Percentiles rank a stretch among this genome's conserved stretches.
These are phyloP conservation scores for Aspergillus neoniger DNA, from an alignment of 2,329 filamentous ascomycete species.

Conservation along the genomic window DNA sequence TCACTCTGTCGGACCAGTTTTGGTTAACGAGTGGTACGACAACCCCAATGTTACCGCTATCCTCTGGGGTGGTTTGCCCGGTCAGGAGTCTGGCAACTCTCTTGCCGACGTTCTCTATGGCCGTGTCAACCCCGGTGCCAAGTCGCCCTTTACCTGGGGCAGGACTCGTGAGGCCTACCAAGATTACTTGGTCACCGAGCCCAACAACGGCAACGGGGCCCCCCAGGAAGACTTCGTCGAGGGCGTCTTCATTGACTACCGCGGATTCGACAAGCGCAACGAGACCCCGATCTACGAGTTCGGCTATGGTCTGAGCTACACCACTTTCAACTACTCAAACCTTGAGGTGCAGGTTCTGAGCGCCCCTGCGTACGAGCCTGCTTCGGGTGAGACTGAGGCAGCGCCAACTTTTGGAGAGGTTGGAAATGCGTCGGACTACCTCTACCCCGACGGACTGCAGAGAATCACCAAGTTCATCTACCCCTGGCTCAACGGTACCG, in stretches of 20 bases:
- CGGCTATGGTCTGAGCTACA: slow-evolving; percentile 63
- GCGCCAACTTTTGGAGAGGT: slow-evolving; percentile 56
- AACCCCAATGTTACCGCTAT: slow-evolving; percentile 73
- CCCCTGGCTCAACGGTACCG: slow-evolving; percentile 64
- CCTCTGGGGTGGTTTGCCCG: slow-evolving; percentile 73
- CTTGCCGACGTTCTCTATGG: slow-evolving; percentile 75
- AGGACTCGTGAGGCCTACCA: slow-evolving; percentile 57
- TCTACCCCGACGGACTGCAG: slow-evolving; percentile 57
- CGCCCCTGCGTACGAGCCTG: slow-evolving; percentile 54
- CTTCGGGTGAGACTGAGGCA: slow-evolving; percentile 53
- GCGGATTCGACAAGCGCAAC: slow-evolving; percentile 56
- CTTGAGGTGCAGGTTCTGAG: slow-evolving; percentile 51
- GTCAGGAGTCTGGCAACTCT: slow-evolving; percentile 74
- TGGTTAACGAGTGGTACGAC: slow-evolving; percentile 64
- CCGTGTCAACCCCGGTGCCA: slow-evolving; percentile 62
- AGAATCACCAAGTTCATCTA: slow-evolving; percentile 61
- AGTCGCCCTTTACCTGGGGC: slow-evolving; percentile 64
- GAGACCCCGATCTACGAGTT: slow-evolving; percentile 64
- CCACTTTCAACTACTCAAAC: slow-evolving; percentile 63
- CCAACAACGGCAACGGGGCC: slow-evolving; percentile 58
- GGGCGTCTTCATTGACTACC: slow-evolving; percentile 62
- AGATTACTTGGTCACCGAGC: slow-evolving; percentile 57
- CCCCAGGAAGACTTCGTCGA: slow-evolving; percentile 63
- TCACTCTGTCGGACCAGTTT: slow-evolving; percentile 78
- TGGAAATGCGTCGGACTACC: slow-evolving; percentile 53